These are phyloP conservation scores for Xylaria multiplex DNA, from an alignment of 2,329 filamentous ascomycete genomes.

Conservation along the genomic window DNA sequence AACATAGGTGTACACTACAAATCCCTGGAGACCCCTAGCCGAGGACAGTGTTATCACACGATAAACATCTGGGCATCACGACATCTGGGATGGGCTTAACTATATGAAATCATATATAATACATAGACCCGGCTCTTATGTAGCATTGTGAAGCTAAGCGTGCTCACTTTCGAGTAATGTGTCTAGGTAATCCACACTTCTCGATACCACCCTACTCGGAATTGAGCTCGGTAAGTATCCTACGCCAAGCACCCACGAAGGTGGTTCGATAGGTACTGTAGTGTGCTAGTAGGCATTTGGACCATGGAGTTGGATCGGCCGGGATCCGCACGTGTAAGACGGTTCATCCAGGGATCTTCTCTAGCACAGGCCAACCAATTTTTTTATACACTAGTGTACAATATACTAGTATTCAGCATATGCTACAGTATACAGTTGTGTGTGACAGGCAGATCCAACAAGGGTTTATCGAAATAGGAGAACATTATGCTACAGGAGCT, in stretches of 20 bases:
- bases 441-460: no score
- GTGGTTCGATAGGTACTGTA: no score
- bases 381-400: no score
- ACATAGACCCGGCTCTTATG: no score
- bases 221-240: not conserved
- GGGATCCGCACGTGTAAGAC: not conserved
- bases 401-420: no score
- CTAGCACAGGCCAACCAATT: not conserved
- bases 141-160: not conserved
- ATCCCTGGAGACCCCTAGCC: slow-evolving; percentile 4
- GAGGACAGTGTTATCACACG: slow-evolving; percentile 18
- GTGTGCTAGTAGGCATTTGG: not conserved
- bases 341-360: slow-evolving; percentile 9
- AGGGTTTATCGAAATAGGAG: no score
- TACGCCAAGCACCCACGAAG: no score
- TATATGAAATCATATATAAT: not conserved
- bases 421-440: no score
- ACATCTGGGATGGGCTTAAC: not conserved
- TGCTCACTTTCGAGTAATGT: not conserved
- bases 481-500: no score
- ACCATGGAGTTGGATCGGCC: not conserved
- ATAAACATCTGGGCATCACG: not conserved
- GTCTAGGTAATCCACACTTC: no score
- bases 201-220: not conserved
- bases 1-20: not conserved